Conservation (phyloP, 2,329 filamentous ascomycete genomes). For the Penicillium sp. region DNA sequence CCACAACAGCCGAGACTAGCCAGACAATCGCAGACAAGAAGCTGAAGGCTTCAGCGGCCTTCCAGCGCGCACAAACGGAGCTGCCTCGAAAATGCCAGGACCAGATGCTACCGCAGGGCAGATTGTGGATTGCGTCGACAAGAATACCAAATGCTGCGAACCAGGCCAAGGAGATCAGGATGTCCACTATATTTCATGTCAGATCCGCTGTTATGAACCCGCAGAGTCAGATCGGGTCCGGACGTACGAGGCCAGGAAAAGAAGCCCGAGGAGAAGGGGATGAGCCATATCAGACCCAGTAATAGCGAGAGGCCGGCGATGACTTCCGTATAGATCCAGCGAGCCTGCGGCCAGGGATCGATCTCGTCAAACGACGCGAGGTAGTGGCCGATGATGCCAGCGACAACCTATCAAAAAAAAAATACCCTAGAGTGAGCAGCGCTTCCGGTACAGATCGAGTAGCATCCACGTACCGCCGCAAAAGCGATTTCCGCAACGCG, state of each 20-base stretch:
- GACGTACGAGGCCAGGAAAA: slow-evolving; percentile 60
- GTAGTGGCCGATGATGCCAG: slow-evolving; percentile 66
- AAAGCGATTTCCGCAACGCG: slow-evolving; percentile 65
- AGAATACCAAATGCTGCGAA: slow-evolving; percentile 67
- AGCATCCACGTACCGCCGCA: slow-evolving; percentile 55
- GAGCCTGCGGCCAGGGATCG: slow-evolving; percentile 56
- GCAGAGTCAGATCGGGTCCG: not conserved
- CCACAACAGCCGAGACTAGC: slow-evolving; percentile 62
- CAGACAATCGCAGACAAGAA: slow-evolving; percentile 70
- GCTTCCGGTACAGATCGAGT: slow-evolving; percentile 13
- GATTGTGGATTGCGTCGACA: slow-evolving; percentile 54
- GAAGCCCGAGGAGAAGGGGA: slow-evolving; percentile 67
- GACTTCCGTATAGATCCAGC: slow-evolving; percentile 73
- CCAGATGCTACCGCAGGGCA: slow-evolving; percentile 57
- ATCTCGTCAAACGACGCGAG: slow-evolving; percentile 52
- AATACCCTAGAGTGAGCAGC: slow-evolving; percentile 14
- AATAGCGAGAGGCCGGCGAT: slow-evolving; percentile 67
- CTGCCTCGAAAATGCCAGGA: slow-evolving; percentile 56
- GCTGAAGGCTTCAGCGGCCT: slow-evolving; percentile 67
- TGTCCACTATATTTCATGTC: slow-evolving; percentile 50
- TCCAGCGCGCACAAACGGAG: slow-evolving; percentile 64
- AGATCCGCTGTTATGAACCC: no score
- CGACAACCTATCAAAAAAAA: slow-evolving; percentile 53
- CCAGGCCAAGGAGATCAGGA: slow-evolving; percentile 67
- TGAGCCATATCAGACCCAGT: slow-evolving; percentile 67